Evolutionary conservation across 306 rosid genomes (phyloP).

Genomic region (Crataegus laevigata): DNA sequence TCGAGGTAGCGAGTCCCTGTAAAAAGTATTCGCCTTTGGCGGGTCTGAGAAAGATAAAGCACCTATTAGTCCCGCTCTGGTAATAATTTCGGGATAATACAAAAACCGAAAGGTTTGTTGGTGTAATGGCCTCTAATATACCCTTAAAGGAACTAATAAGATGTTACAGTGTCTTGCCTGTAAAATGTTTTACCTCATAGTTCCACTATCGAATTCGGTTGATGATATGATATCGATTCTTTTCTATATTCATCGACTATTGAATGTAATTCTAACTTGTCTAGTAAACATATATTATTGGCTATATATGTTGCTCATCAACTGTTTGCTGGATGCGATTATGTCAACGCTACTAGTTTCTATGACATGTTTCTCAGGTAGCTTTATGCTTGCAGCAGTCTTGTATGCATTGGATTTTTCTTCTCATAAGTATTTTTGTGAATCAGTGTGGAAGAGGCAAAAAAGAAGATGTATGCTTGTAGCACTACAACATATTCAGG

Average conservation of each 20-base stretch:
- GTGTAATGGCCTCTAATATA: not conserved
- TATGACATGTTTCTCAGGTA: not conserved
- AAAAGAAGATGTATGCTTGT: conserved; percentile 76
- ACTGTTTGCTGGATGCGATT: not conserved
- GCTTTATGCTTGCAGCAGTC: not conserved
- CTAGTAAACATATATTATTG: not conserved
- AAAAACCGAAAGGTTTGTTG: not conserved
- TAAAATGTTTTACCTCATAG: not conserved
- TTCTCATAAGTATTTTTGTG: not conserved
- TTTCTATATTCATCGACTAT: too few species aligned
- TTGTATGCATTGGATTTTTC: not conserved
- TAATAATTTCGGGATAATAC: too few species aligned
- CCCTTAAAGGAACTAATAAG: not conserved
- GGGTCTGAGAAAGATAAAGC: too few species aligned
- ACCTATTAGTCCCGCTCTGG: too few species aligned
- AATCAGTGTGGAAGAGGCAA: conserved; percentile 80
- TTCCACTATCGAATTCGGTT: not conserved
- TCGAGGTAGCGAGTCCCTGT: too few species aligned
- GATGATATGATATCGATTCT: not conserved
- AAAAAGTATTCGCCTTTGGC: too few species aligned
- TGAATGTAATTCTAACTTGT: not conserved
- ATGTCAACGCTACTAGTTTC: not conserved
- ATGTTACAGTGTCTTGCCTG: not conserved
- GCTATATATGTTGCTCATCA: not conserved
- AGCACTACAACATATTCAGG: conserved; percentile 80